A percentile compares a stretch with the other conserved stretches of the same genome.
These are phyloP conservation scores for Tetraselmis chui DNA, from an alignment of 139 green algal species.

Conservation along the genomic window DNA sequence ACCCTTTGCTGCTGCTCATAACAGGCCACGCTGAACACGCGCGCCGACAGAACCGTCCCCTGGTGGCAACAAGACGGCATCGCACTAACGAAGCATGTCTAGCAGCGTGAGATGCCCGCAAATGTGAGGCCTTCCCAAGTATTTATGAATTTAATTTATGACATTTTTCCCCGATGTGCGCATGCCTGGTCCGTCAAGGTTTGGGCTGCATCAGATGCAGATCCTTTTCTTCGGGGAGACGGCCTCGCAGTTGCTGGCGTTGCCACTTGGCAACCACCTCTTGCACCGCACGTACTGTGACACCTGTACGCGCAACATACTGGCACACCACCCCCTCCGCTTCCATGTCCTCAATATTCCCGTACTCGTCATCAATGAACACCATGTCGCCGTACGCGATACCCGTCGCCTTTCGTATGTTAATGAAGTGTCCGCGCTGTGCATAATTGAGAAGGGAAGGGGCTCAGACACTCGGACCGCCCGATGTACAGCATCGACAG, in stretches of 20 bases:
- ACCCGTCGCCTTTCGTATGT: slow-evolving; percentile 22
- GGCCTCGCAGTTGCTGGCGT: not conserved
- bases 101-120: no score
- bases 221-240: no score
- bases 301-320: not conserved
- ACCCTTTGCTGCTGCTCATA: not conserved
- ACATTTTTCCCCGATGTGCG: no score
- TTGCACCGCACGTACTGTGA: not conserved
- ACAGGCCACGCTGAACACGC: not conserved
- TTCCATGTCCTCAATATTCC: slow-evolving; percentile 15
- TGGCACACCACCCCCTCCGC: not conserved
- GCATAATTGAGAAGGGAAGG: no score
- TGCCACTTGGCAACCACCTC: not conserved
- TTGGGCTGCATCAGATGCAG: no score
- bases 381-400: slow-evolving; percentile 25
- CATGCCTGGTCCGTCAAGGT: no score
- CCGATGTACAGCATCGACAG: no score
- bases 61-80: no score
- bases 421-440: slow-evolving; percentile 16
- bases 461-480: no score
- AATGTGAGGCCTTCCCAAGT: no score
- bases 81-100: no score
- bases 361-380: slow-evolving; percentile 33
- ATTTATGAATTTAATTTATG: no score
- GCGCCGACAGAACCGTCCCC: not conserved